phyloP scores from a whole-genome alignment of 257 asterid genomes.

The Fraxinus cuspidata region DNA sequence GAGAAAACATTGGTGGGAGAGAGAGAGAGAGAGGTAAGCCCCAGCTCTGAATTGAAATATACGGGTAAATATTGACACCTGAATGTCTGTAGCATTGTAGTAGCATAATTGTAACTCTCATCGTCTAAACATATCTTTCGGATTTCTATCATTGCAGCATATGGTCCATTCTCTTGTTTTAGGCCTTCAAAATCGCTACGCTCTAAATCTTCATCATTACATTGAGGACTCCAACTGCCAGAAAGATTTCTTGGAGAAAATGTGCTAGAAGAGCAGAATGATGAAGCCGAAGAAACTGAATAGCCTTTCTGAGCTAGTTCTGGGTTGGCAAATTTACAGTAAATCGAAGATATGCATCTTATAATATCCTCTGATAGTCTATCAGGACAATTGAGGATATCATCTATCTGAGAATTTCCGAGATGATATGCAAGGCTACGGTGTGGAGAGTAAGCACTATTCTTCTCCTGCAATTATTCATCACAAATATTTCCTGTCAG shows the following conservation, averaged over 20 bases:
- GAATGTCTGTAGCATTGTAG: conserved; percentile 74
- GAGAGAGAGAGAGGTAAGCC: background rate
- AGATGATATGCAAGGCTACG: conserved; percentile 77
- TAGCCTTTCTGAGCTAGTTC: conserved; percentile 41
- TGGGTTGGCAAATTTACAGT: conserved; percentile 68
- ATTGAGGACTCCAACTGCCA: conserved; percentile 79
- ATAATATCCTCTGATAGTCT: conserved; percentile 73
- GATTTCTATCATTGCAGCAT: conserved; percentile 55
- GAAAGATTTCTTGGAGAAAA: conserved; percentile 78
- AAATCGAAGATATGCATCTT: conserved; percentile 76
- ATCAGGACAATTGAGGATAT: conserved; percentile 54
- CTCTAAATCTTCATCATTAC: conserved; percentile 49
- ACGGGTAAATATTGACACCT: conserved; percentile 44
- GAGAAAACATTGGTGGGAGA: background rate
- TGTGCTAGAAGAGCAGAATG: conserved; percentile 74
- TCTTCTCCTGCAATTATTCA: conserved; percentile 53
- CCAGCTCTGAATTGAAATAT: background rate
- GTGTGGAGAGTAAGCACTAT: conserved; percentile 45
- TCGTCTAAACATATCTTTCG: conserved; percentile 60
- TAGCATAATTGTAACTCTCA: conserved; percentile 65
- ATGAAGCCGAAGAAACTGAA: conserved; percentile 71
- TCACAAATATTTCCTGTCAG: conserved; percentile 14
- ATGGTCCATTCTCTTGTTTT: conserved; percentile 51
- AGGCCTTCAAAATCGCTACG: conserved; percentile 38
- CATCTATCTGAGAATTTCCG: conserved; percentile 47